Base-by-base conservation (phyloP, 2,329 filamentous ascomycete genomes). In the Byssothecium circinans region DNA sequence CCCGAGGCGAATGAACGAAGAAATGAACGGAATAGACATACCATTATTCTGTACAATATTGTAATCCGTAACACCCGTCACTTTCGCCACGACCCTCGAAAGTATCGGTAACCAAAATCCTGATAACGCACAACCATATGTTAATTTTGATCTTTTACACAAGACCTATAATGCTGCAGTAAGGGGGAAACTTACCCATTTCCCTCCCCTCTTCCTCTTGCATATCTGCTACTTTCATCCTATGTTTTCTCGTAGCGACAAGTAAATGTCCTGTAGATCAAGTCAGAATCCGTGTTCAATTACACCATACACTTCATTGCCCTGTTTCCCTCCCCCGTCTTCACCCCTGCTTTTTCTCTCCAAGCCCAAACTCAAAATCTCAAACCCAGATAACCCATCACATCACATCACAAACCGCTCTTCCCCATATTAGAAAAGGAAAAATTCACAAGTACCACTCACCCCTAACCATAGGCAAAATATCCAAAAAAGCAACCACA, bases 1-100 rank as follows among this genome's bases (percentile, higher is more conserved):
- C n/a, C n/a, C n/a, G n/a, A n/a, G n/a, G n/a, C n/a, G n/a, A n/a
- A 40, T 4, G 20, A 36, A n/a, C 37, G n/a, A 29, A 35, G n/a
- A 20, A 8, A 19, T 34, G 14, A 6, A 29, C 11, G 41, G 18
- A 14, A 27, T 32, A 45, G 45, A 69, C 68, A 36, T 59, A 82
- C 81, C 90, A 61, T 96, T 97, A 69, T 97, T 97, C 75, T 97
- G 92, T 45, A 97, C 89, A 23, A 97, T 84, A 71, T 99, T 99
- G 87, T 92, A 97, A 73, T 96, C 91, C 41, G 78, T 78, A 1
- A 89, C 82, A 8, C 85, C 87, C 2, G 86, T 88, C 0, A 84
- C 83, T 42, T 77, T 78, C 25, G 84, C 80, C 30, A 96, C 78
- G 0, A 88, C 88, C 17, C 82, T 76, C 15, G 87, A 88, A 2